Percentiles rank a stretch among this genome's conserved stretches.
Conservation (phyloP, 106 monocot species). For the Platanthera guangdongensis region DNA sequence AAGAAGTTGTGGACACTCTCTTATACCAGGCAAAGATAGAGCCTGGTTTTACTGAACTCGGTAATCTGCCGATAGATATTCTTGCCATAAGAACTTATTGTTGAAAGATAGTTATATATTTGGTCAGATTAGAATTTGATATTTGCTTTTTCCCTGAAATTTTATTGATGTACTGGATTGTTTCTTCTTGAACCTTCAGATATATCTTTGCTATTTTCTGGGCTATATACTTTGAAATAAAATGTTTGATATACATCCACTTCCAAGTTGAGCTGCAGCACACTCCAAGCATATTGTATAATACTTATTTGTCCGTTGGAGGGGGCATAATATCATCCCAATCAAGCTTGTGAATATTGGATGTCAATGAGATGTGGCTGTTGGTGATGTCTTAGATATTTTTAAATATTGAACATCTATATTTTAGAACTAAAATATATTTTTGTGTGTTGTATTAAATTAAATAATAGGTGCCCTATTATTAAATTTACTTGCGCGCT, state of each 20-base stretch:
- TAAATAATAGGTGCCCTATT: too few relatives aligned
- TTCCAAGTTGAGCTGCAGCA: too few relatives aligned
- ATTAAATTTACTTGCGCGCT: too few relatives aligned
- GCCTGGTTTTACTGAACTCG: slow-evolving; percentile 75
- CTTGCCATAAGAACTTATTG: neutral
- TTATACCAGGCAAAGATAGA: slow-evolving; percentile 69
- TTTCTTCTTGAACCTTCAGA: neutral
- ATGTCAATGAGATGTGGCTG: too few relatives aligned
- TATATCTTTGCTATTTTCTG: neutral
- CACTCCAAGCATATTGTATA: too few relatives aligned
- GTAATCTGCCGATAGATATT: slow-evolving; percentile 16
- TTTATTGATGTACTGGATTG: neutral
- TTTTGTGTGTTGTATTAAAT: too few relatives aligned
- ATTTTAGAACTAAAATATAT: too few relatives aligned
- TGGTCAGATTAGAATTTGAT: neutral
- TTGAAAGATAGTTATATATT: neutral
- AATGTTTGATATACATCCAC: neutral
- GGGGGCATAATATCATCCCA: too few relatives aligned
- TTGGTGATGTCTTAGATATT: too few relatives aligned
- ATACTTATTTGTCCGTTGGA: too few relatives aligned
- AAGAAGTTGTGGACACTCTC: slow-evolving; percentile 64
- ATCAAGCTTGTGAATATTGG: too few relatives aligned
- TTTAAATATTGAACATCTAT: too few relatives aligned
- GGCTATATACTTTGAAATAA: neutral
- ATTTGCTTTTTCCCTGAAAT: neutral